Base-by-base conservation (phyloP, 2,329 filamentous ascomycete genomes). In the Stenocarpella maydis region DNA sequence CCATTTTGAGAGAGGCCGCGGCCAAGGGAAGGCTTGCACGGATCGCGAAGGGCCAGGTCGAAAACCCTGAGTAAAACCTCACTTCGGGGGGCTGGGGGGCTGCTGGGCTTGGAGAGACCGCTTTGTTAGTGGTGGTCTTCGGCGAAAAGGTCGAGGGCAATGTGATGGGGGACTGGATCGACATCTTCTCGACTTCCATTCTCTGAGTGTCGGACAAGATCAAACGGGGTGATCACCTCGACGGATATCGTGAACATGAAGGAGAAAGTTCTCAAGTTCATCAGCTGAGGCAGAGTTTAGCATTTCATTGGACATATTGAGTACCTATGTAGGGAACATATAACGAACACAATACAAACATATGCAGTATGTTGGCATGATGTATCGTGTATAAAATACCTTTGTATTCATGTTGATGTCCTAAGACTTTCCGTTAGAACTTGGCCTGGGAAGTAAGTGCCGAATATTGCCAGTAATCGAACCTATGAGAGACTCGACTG, bases 51-150 rank as follows among this genome's bases (percentile, higher is more conserved):
- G 50, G 37, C 50, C 37, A 53, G 28, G 14, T 45, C 10, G 64
- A 67, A 41, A 67, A 67, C 39, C 64, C 64, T 1, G 50, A 58
- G 50, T 67, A 55, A 5, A 67, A 67, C 26, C 26, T 67, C 24
- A 67, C 64, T 1, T 47, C 64, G 10, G 50, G 3, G 3, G 64
- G n/a, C n/a, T n/a, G 64, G 10, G 50, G 43, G n/a, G 64, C 64
- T 34, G 50, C 64, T 10, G 64, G 64, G 12, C 53, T 53, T 24
- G 64, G 64, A 12, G 50, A 67, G 50, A 54, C 64, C 37, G 50
- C 50, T 19, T n/a, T 67, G 5, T 67, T 67, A 24, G 37, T 67
- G 17, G 64, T 31, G 28, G 50, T 67, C 26, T 26, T 67, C 3
- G 64, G 64, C 7, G 50, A 67, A 4, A 67, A 67, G 64, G 31